Conservation (phyloP, 768 basidiomycete genomes). For the Amanita rimosa region DNA sequence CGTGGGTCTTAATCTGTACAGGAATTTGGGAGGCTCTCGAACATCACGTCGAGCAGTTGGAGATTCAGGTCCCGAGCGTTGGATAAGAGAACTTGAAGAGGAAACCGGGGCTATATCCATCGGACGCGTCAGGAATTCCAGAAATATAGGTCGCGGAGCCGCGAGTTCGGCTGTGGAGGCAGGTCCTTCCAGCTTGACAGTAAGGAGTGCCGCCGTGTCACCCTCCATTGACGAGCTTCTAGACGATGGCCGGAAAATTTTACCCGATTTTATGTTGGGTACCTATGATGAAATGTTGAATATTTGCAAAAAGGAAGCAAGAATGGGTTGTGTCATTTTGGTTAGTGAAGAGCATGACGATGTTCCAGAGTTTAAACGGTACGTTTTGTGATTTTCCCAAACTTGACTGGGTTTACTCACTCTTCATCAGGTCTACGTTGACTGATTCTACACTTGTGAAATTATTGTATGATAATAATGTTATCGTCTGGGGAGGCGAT, state of each 20-base stretch:
- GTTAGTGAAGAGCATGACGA: conserved; percentile 90
- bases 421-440: conserved; percentile 47
- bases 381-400: conserved; percentile 9
- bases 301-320: conserved; percentile 56
- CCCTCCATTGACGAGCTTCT: conserved; percentile 9
- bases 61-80: conserved; percentile 47
- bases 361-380: conserved; percentile 80
- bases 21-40: conserved; percentile 25
- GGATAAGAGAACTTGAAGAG: conserved; percentile 75
- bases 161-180: conserved; percentile 14
- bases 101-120: conserved; percentile 69
- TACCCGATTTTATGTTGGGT: conserved; percentile 77
- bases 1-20: conserved; percentile 33
- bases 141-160: conserved; percentile 20
- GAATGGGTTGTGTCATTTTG: conserved; percentile 71
- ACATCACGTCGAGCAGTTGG: conserved; percentile 21
- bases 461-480: conserved; percentile 57
- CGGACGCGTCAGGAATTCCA: conserved; percentile 24
- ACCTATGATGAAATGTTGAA: conserved; percentile 75
- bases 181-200: conserved; percentile 35
- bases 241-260: conserved; percentile 31
- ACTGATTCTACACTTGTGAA: conserved; percentile 63
- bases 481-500: conserved; percentile 90
- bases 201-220: conserved; percentile 17
- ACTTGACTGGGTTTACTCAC: conserved; percentile 4